These are phyloP conservation scores for Nigrospora sphaerica DNA, from an alignment of 2,329 filamentous ascomycete genomes.

Conservation along the genomic window DNA sequence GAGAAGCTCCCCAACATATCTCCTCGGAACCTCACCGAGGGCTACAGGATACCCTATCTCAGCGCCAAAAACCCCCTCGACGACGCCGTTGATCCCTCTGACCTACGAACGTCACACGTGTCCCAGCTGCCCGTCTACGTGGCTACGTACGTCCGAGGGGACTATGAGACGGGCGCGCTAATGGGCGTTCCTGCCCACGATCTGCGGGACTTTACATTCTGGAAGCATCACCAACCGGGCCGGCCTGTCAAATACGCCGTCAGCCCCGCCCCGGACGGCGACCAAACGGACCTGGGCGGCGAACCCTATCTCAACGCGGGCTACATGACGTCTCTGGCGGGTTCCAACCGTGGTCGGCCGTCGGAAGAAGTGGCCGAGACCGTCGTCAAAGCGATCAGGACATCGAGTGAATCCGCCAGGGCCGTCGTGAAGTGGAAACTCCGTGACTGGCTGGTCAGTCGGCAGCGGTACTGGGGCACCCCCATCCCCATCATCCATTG, in stretches of 20 bases:
- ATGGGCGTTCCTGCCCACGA: conserved; percentile 93
- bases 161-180: conserved; percentile 80
- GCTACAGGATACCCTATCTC: conserved; percentile 58
- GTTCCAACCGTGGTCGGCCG: conserved; percentile 54
- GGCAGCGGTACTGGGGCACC: conserved; percentile 88
- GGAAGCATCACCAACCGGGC: conserved; percentile 59
- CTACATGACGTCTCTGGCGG: conserved; percentile 58
- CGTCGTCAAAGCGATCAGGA: conserved; percentile 50
- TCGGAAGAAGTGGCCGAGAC: conserved; percentile 56
- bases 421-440: conserved; percentile 70
- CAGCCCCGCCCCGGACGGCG: conserved; percentile 39
- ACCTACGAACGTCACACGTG: conserved; percentile 40
- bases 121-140: conserved; percentile 65
- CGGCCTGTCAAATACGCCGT: conserved; percentile 59
- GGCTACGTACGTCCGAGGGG: conserved; percentile 76
- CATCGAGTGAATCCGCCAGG: conserved; percentile 48
- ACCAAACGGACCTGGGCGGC: conserved; percentile 32
- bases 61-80: conserved; percentile 10
- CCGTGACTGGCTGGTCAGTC: conserved; percentile 83
- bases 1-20: conserved; percentile 28
- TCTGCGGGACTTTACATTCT: conserved; percentile 70
- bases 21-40: conserved; percentile 52
- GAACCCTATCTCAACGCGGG: conserved; percentile 61
- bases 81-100: conserved; percentile 58
- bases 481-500: conserved; percentile 89